Percentiles rank a stretch among this genome's conserved stretches.
Conservation (phyloP, 495 filamentous ascomycete species). For the Cenococcum geophilum region DNA sequence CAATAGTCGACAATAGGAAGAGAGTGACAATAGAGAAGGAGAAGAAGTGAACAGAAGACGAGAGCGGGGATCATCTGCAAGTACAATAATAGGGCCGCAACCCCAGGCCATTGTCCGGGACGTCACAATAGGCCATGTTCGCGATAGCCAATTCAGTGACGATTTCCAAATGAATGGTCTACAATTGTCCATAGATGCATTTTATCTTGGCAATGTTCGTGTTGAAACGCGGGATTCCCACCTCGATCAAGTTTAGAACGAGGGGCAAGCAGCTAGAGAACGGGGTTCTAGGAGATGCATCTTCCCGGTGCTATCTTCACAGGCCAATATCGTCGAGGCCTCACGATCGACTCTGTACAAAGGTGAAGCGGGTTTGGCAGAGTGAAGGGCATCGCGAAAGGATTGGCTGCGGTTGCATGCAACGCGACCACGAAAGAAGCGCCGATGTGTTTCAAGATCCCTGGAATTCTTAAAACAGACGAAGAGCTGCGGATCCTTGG, state of each 20-base stretch:
- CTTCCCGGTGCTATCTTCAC: slow-evolving; percentile 4
- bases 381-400: slow-evolving; percentile 17
- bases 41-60: slow-evolving; percentile 20
- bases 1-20: slow-evolving; percentile 22
- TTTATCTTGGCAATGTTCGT: background rate
- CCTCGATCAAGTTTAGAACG: slow-evolving; percentile 18
- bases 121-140: slow-evolving; percentile 17
- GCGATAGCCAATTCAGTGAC: slow-evolving; percentile 20
- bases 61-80: slow-evolving; percentile 6
- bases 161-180: slow-evolving; percentile 22
- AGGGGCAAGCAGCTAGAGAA: slow-evolving; percentile 9
- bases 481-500: slow-evolving; percentile 13
- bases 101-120: slow-evolving; percentile 18
- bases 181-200: slow-evolving; percentile 20
- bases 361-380: slow-evolving; percentile 25
- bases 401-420: slow-evolving; percentile 25
- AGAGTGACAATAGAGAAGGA: slow-evolving; percentile 18
- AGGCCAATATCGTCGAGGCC: slow-evolving; percentile 21
- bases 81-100: background rate
- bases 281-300: slow-evolving; percentile 9
- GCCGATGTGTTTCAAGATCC: slow-evolving; percentile 29
- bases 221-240: slow-evolving; percentile 21
- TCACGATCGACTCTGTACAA: slow-evolving; percentile 10
- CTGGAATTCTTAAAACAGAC: slow-evolving; percentile 18
- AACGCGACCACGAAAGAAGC: slow-evolving; percentile 21